These are phyloP conservation scores for Apophysomyces elegans DNA, from an alignment of 371 early-diverging fungal species.

Conservation along the genomic window DNA sequence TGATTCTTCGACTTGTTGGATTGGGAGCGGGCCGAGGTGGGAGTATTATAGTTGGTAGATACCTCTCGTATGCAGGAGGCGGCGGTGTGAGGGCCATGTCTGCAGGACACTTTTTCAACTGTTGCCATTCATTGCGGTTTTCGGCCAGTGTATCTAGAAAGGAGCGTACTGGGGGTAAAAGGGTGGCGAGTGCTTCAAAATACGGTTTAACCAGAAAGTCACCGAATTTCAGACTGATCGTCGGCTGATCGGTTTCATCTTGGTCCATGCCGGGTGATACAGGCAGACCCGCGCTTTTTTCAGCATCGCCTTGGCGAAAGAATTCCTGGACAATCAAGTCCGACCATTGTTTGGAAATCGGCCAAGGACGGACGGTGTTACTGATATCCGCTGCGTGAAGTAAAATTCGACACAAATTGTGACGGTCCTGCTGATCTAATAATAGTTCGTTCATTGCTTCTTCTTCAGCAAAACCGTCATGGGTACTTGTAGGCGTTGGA, in stretches of 20 bases:
- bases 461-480: conserved; percentile 1
- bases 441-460: conserved; percentile 9
- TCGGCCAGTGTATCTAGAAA: conserved; percentile 39
- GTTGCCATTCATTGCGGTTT: conserved; percentile 51
- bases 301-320: conserved; percentile 85
- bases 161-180: conserved; percentile 61
- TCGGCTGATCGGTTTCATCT: conserved; percentile 67
- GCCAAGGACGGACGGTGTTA: conserved; percentile 86
- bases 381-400: conserved; percentile 91
- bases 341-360: conserved; percentile 87
- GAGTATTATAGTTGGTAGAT: conserved; percentile 25
- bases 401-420: conserved; percentile 64
- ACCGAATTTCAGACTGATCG: conserved; percentile 80
- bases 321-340: conserved; percentile 87
- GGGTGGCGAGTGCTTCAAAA: conserved; percentile 72
- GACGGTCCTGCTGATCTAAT: conserved; percentile 52
- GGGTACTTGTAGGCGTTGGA: neutral
- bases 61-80: conserved; percentile 20
- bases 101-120: conserved; percentile 31
- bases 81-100: conserved; percentile 22
- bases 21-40: conserved; percentile 21
- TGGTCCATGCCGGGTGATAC: conserved; percentile 92
- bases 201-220: conserved; percentile 82
- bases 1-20: conserved; percentile 39
- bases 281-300: conserved; percentile 68